phyloP scores from a whole-genome alignment of 2,329 filamentous ascomycete genomes.

The Passalora sequoiae region DNA sequence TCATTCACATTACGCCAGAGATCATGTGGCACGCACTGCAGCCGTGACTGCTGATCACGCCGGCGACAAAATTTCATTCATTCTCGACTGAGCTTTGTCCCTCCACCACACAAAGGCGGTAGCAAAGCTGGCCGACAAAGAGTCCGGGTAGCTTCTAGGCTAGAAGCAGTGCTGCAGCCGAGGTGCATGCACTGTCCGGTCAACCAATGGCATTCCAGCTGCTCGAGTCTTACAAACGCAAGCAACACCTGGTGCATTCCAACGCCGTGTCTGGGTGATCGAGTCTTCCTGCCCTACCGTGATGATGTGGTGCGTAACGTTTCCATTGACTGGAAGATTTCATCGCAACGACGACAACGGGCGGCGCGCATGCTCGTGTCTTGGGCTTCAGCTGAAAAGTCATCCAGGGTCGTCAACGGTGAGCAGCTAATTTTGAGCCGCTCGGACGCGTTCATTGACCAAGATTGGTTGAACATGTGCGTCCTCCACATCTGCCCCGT shows the following conservation, averaged over 20 bases:
- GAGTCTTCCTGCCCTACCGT: neutral
- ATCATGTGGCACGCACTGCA: constrained; percentile 1
- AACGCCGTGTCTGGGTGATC: neutral
- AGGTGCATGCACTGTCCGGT: constrained; percentile 1
- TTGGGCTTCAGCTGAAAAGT: constrained; percentile 1
- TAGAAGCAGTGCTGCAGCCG: constrained; percentile 4
- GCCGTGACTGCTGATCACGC: neutral
- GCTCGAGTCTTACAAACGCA: constrained; percentile 2
- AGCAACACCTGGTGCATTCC: constrained; percentile 3
- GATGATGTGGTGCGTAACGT: neutral
- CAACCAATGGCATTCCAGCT: constrained; percentile 1
- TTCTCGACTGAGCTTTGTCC: constrained; percentile 1
- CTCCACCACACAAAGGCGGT: constrained; percentile 1
- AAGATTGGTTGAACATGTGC: constrained; percentile 1
- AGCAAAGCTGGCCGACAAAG: constrained; percentile 16
- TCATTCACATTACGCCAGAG: neutral
- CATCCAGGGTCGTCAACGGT: neutral
- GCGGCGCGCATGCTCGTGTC: neutral
- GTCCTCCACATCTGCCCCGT: neutral
- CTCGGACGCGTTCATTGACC: neutral
- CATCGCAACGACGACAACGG: neutral
- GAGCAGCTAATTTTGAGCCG: neutral
- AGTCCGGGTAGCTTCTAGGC: constrained; percentile 1
- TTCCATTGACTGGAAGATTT: neutral
- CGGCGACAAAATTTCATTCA: neutral